These are phyloP conservation scores for Thraustochytrium sp. DNA, from an alignment of 352 stramenopile species.

Conservation along the genomic window DNA sequence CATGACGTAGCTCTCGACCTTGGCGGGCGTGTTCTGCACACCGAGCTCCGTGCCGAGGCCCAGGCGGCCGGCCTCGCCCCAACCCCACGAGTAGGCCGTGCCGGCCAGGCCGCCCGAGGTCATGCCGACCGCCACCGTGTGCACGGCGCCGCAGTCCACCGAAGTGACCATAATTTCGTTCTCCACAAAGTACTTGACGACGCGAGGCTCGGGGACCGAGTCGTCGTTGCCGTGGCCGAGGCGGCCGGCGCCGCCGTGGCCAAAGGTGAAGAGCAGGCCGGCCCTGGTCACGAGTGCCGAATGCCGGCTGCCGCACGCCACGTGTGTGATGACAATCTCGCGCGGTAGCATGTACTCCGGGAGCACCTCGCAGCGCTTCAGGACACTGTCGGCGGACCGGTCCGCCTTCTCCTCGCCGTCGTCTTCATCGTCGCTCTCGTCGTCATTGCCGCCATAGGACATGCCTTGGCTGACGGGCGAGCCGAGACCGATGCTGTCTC, in stretches of 20 bases:
- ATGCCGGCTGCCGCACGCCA: conserved; percentile 9
- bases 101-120: neutral
- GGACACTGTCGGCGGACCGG: neutral
- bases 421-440: neutral
- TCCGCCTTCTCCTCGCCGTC: neutral
- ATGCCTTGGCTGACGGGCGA: neutral
- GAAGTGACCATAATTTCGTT: neutral
- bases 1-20: neutral
- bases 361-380: neutral
- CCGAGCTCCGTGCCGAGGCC: conserved; percentile 28
- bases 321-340: neutral
- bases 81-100: conserved; percentile 26
- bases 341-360: neutral
- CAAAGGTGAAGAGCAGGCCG: conserved; percentile 28
- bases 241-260: conserved; percentile 21
- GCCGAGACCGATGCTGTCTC: neutral
- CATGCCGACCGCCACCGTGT: conserved; percentile 19
- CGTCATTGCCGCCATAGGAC: neutral
- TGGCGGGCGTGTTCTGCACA: neutral
- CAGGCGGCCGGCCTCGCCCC: conserved; percentile 32
- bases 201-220: neutral
- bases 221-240: conserved; percentile 26
- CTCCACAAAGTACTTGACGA: neutral
- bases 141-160: conserved; percentile 21
- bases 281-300: conserved; percentile 17